Conservation (phyloP, 495 filamentous ascomycete species). For the Acidiella bohemica region DNA sequence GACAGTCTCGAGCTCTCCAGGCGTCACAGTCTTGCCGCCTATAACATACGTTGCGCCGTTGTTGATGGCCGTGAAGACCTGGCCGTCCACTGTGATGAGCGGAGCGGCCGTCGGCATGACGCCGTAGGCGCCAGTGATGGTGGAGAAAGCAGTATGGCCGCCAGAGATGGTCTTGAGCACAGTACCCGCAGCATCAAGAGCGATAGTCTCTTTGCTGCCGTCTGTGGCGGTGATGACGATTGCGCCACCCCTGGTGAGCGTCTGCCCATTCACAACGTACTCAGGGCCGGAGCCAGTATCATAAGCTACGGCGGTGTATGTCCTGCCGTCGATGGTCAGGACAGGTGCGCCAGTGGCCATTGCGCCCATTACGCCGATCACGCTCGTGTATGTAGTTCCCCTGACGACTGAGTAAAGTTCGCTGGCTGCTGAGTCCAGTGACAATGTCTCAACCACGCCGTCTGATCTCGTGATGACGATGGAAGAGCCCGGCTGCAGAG, state of each 20-base stretch:
- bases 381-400: constrained; percentile 3
- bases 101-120: constrained; percentile 20
- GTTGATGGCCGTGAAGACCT: constrained; percentile 23
- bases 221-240: constrained; percentile 11
- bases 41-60: constrained; percentile 24
- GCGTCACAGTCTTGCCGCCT: constrained; percentile 22
- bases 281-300: constrained; percentile 10
- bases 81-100: constrained; percentile 22
- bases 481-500: constrained; percentile 16
- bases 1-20: constrained; percentile 25
- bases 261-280: constrained; percentile 15
- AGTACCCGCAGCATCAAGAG: constrained; percentile 8
- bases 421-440: constrained; percentile 11
- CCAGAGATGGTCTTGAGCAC: constrained; percentile 3
- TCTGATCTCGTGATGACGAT: constrained; percentile 10
- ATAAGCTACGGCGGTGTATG: constrained; percentile 14
- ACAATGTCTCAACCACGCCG: constrained; percentile 11
- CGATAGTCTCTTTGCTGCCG: constrained; percentile 8
- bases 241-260: constrained; percentile 13
- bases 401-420: constrained; percentile 2
- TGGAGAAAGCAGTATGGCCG: constrained; percentile 11
- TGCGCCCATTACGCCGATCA: constrained; percentile 4
- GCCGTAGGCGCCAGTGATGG: constrained; percentile 7
- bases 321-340: constrained; percentile 12
- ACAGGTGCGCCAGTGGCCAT: constrained; percentile 15